phyloP scores from a whole-genome alignment of 2,329 filamentous ascomycete genomes.

The Aspergillus piperis region DNA sequence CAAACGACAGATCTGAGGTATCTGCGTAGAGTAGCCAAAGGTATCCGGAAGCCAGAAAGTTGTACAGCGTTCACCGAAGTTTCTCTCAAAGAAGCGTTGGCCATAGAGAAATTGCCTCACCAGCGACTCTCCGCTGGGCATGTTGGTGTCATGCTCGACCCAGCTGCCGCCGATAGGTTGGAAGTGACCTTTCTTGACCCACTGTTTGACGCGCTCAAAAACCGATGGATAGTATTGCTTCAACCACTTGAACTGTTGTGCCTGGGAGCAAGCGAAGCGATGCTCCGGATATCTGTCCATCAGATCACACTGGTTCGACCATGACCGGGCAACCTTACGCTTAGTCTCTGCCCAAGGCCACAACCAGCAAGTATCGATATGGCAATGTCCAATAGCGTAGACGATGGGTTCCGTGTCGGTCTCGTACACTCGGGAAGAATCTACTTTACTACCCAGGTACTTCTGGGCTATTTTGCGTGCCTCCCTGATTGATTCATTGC shows the following conservation, averaged over 20 bases:
- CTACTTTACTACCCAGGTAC: slow-evolving; percentile 78
- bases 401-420: slow-evolving; percentile 73
- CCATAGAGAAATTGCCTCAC: slow-evolving; percentile 94
- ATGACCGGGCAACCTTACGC: slow-evolving; percentile 91
- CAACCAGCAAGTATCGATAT: slow-evolving; percentile 97
- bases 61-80: slow-evolving; percentile 82
- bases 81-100: slow-evolving; percentile 89
- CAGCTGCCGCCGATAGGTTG: slow-evolving; percentile 96
- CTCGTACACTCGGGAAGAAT: slow-evolving; percentile 82
- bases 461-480: slow-evolving; percentile 80
- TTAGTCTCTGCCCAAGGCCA: slow-evolving; percentile 99
- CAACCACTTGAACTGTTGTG: slow-evolving; percentile 98
- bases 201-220: slow-evolving; percentile 85
- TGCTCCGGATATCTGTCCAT: slow-evolving; percentile 95
- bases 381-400: slow-evolving; percentile 89
- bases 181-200: slow-evolving; percentile 87
- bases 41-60: slow-evolving; percentile 99
- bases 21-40: slow-evolving; percentile 93
- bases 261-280: slow-evolving; percentile 87
- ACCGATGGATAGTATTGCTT: slow-evolving; percentile 84
- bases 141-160: slow-evolving; percentile 98
- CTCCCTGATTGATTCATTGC: slow-evolving; percentile 71
- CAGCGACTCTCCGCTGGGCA: slow-evolving; percentile 92
- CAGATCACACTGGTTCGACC: slow-evolving; percentile 94
- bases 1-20: slow-evolving; percentile 88